Base-by-base conservation (phyloP, 176 grass and related monocot genomes). In the Aegilops sharonensis region DNA sequence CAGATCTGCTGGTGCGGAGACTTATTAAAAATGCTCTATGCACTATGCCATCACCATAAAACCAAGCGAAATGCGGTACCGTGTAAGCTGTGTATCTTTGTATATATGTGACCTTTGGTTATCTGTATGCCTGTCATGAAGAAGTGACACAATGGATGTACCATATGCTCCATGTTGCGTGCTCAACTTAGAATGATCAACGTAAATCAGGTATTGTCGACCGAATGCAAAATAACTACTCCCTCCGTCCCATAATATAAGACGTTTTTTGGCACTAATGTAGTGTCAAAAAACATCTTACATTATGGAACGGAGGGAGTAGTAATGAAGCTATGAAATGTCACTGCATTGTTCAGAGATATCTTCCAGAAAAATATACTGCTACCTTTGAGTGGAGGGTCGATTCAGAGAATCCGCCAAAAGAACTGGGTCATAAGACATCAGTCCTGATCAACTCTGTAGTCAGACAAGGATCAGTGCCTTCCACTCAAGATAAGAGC, bases 1-100 rank as follows among this genome's bases (percentile, higher is more conserved):
- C 65, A 83, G 85, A 79, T 89, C 93, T n/a, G 59, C 61, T 37
- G 76, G 81, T 40, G 54, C 91, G 6, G 90, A 93, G 83, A 37
- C 66, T 5, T 93, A 81, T 83, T 98, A 43, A 56, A 56, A 78
- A 47, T 91, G 73, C 27, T 34, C 64, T 84, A 11, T 69, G 69
- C 27, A 6, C 6, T 52, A 67, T 72, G 66, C 13, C 4, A 20
- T 47, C 20, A 4, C 24, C 2, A 10, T 52, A 84, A 79, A 71
- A 69, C 24, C 27, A 34, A 68, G 24, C 45, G 62, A 39, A 42
- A 18, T 75, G 7, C 1, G 24, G 39, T 1, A 21, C 56, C 8
- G 2, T 29, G 9, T 78, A 17, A 21, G 14, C 29, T 43, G 3
- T 11, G 10, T 11, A 43, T 3, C 42, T 43, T 34, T 79, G 56